phyloP scores from a whole-genome alignment of 805 yeast genomes.

The Lachancea waltii region DNA sequence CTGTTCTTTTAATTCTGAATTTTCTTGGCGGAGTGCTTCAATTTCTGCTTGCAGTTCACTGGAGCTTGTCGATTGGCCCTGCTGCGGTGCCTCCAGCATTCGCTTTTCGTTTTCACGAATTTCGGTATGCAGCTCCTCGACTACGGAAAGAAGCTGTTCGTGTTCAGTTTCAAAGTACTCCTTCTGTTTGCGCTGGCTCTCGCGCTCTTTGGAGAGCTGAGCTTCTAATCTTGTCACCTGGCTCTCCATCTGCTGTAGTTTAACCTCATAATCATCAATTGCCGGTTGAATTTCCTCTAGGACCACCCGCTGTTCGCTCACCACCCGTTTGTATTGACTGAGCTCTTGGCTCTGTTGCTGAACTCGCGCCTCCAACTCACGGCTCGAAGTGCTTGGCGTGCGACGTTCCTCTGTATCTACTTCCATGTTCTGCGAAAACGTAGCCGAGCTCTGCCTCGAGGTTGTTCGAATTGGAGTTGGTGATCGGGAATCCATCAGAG shows the following conservation, averaged over 20 bases:
- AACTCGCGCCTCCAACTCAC: slow-evolving; percentile 35
- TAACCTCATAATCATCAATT: slow-evolving; percentile 28
- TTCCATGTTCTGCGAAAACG: slow-evolving; percentile 17
- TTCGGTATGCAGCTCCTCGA: slow-evolving; percentile 29
- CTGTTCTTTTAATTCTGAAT: slow-evolving; percentile 10
- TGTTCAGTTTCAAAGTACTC: slow-evolving; percentile 27
- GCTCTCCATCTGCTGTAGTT: slow-evolving; percentile 29
- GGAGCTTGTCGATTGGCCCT: slow-evolving; percentile 1
- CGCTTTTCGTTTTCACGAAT: slow-evolving; percentile 28
- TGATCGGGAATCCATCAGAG: slow-evolving; percentile 10
- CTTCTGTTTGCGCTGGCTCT: slow-evolving; percentile 22
- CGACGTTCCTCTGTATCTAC: slow-evolving; percentile 10
- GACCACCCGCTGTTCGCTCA: slow-evolving; percentile 29
- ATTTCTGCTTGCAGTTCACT: slow-evolving; percentile 8
- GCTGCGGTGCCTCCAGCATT: slow-evolving; percentile 5
- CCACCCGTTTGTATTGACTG: slow-evolving; percentile 21
- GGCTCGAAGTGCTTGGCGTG: slow-evolving; percentile 9
- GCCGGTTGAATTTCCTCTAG: slow-evolving; percentile 30
- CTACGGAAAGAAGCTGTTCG: slow-evolving; percentile 29
- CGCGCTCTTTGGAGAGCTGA: slow-evolving; percentile 23
- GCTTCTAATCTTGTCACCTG: slow-evolving; percentile 19
- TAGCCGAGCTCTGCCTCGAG: slow-evolving; percentile 35
- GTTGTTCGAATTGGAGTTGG: slow-evolving; percentile 15
- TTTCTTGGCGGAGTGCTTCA: slow-evolving; percentile 3
- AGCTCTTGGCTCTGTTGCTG: slow-evolving; percentile 31